Percentiles rank a stretch among this genome's conserved stretches.
Conservation (phyloP, 495 filamentous ascomycete genomes). For the Aspergillus diversus region DNA sequence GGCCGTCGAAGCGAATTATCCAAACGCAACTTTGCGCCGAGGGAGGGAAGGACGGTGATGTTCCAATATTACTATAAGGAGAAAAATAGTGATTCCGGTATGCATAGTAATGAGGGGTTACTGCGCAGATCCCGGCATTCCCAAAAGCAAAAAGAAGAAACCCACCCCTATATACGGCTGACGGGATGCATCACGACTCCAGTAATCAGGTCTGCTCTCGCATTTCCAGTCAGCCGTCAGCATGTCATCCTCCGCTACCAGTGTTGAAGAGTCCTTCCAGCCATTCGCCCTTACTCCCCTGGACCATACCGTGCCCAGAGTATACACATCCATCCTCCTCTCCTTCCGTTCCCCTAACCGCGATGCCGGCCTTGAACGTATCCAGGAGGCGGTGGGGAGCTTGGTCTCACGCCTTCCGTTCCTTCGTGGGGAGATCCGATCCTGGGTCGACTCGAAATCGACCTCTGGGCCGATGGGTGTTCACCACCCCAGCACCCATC, state of each 20-base stretch:
- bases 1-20: no score
- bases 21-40: no score
- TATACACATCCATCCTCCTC: neutral
- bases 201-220: no score
- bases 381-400: neutral
- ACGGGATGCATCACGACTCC: no score
- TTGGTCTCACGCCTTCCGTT: neutral
- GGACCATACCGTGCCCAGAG: neutral
- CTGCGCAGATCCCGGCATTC: no score
- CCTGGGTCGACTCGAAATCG: neutral
- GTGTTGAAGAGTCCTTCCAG: neutral
- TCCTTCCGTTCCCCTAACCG: neutral
- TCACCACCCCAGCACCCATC: neutral
- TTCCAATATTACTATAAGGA: no score
- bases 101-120: no score
- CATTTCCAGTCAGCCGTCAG: slow-evolving; percentile 17
- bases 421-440: neutral
- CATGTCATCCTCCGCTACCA: neutral
- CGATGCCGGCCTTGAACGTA: neutral
- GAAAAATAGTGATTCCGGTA: no score
- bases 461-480: neutral
- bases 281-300: neutral
- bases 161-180: no score
- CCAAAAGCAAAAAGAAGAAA: no score
- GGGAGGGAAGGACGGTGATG: no score